Conservation (phyloP, 345 rosid genomes). For the Euphorbia pulcherrima region DNA sequence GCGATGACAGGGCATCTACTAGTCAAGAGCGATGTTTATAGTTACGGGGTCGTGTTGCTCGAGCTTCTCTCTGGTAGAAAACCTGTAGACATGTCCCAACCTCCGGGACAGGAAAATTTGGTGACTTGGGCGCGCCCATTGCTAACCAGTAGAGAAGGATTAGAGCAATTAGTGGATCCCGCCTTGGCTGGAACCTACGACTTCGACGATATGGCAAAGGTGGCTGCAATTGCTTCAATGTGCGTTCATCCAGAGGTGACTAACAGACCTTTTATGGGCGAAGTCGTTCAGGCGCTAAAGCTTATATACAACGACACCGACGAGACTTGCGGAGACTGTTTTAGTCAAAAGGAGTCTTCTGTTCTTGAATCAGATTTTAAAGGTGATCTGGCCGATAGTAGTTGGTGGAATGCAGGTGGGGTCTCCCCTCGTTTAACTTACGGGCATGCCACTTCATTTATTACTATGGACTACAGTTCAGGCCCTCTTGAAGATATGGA, state of each 20-base stretch:
- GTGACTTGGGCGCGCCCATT: conserved; percentile 97
- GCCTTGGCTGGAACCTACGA: conserved; percentile 65
- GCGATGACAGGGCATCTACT: conserved; percentile 99
- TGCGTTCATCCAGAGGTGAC: conserved; percentile 96
- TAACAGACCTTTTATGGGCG: conserved; percentile 97
- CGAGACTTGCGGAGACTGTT: conserved; percentile 70
- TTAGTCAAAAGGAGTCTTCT: conserved; percentile 89
- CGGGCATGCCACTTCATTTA: conserved; percentile 76
- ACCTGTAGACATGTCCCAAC: conserved; percentile 99
- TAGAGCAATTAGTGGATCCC: conserved; percentile 83
- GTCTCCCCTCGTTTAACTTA: conserved; percentile 64
- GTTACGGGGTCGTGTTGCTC: conserved; percentile 96
- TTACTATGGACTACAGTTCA: conserved; percentile 94
- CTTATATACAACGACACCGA: conserved; percentile 83
- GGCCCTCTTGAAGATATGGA: conserved; percentile 66
- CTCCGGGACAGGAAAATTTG: conserved; percentile 93
- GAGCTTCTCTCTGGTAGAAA: conserved; percentile 95
- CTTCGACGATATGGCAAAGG: conserved; percentile 92
- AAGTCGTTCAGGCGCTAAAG: conserved; percentile 98
- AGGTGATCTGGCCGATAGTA: conserved; percentile 69
- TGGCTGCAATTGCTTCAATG: conserved; percentile 97
- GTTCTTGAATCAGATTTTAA: conserved; percentile 68
- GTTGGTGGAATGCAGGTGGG: conserved; percentile 88
- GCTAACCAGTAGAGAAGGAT: conserved; percentile 75
- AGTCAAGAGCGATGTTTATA: conserved; percentile 97